Base-by-base conservation (phyloP, 257 asterid genomes). In the Jacaranda mimosifolia region DNA sequence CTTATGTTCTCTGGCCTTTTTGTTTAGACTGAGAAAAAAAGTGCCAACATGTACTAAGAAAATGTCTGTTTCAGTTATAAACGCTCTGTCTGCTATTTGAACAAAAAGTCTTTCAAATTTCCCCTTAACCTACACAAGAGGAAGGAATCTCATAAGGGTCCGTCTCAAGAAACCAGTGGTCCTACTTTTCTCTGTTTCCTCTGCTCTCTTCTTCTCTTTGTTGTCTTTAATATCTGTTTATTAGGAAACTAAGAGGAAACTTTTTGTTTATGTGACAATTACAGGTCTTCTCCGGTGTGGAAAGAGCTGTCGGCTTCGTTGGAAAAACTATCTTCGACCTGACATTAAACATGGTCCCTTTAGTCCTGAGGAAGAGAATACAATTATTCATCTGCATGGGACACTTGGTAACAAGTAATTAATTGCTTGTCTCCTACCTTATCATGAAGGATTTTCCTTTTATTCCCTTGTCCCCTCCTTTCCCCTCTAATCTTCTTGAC, bases 231-330 rank as follows among this genome's bases (percentile, higher is more conserved):
- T 45, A 46, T 56, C 3, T 60, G 70, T 43, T 17, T 43, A 40
- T 40, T 4, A n/a, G 15, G 68, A 39, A 72, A 66, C 51, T 74
- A 15, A 74, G 35, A 58, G 46, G 39, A 70, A 26, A 9, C 65
- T 35, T n/a, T 55, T 74, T 80, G 52, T 43, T 26, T 76, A 46
- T 76, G 63, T 64, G 72, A 64, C 32, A 72, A 18, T 57, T 66
- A 43, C 85, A 91, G 97, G 97, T 70, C 92, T 91, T 48, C 83
- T 36, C 9, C 86, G 96, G 43, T 90, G 92, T 85, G 96, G 94
- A 59, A 92, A 92, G 91, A 90, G 97, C 80, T 92, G 97, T 73
- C 84, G 97, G 55, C 97, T 92, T 74, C 90, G 97, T 36, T 92
- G 96, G 96, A 81, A 83, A 57, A 92, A 92, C 82, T 92, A 92